These are phyloP conservation scores for Heterotrichella gracilis DNA, from an alignment of 352 stramenopile species.

Conservation along the genomic window DNA sequence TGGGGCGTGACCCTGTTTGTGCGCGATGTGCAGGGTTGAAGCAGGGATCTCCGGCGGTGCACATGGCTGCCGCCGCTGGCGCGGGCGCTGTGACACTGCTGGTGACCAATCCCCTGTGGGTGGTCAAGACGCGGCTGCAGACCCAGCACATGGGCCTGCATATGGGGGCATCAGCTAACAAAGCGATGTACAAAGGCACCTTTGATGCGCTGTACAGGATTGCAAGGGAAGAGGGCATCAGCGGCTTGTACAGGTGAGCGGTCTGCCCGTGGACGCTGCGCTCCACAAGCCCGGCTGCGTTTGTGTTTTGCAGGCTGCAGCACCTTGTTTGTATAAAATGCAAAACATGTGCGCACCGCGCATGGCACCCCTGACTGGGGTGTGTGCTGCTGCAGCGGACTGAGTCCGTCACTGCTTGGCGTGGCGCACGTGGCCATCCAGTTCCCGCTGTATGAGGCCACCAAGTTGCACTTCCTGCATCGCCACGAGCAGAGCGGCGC, in stretches of 20 bases:
- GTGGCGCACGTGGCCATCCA: constrained; percentile 19
- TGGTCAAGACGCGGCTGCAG: constrained; percentile 22
- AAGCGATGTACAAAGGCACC: constrained; percentile 22
- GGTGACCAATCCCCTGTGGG: constrained; percentile 23
- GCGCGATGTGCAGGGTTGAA: too few relatives aligned
- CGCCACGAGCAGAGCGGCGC: too few relatives aligned
- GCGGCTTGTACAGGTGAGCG: constrained; percentile 20
- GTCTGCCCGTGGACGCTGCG: neutral
- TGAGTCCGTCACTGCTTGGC: too few relatives aligned
- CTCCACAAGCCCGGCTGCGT: too few relatives aligned
- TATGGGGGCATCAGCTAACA: too few relatives aligned
- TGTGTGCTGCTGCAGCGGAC: too few relatives aligned
- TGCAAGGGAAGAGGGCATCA: constrained; percentile 16
- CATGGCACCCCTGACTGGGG: too few relatives aligned
- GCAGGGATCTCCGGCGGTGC: too few relatives aligned
- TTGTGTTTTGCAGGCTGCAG: too few relatives aligned
- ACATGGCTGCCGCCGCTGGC: constrained; percentile 26
- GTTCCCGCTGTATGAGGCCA: constrained; percentile 20
- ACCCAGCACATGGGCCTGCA: constrained; percentile 18
- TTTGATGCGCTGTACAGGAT: constrained; percentile 19
- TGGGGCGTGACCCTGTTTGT: too few relatives aligned
- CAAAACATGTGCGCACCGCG: too few relatives aligned
- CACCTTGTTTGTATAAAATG: too few relatives aligned
- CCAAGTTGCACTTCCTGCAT: constrained; percentile 14
- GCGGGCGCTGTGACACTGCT: constrained; percentile 19